Conservation (phyloP, 1,139 yeast species). For the Geotrichum restrictum region DNA sequence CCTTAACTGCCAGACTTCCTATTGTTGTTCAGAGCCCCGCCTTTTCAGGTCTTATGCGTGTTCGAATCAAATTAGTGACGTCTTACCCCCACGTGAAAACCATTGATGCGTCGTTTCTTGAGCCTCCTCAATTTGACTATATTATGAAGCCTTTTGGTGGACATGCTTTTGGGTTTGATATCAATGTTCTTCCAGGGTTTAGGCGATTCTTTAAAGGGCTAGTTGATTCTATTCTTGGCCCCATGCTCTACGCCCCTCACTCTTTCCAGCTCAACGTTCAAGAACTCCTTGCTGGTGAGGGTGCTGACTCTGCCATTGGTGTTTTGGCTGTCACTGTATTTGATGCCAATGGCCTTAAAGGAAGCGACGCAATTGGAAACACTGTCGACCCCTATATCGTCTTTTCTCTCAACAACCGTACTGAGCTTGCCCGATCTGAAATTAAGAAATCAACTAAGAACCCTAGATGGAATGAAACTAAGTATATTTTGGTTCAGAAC, state of each 20-base stretch:
- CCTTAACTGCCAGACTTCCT: slow-evolving; percentile 41
- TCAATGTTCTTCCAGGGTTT: slow-evolving; percentile 81
- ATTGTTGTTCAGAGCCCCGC: slow-evolving; percentile 46
- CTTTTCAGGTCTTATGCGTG: slow-evolving; percentile 67
- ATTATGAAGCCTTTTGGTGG: slow-evolving; percentile 72
- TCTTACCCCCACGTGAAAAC: slow-evolving; percentile 92
- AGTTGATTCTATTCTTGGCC: slow-evolving; percentile 81
- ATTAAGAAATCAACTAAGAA: slow-evolving; percentile 58
- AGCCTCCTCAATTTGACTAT: slow-evolving; percentile 85
- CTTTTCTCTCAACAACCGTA: slow-evolving; percentile 46
- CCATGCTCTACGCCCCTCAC: slow-evolving; percentile 80
- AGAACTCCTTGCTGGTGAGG: slow-evolving; percentile 82
- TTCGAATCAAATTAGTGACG: slow-evolving; percentile 83
- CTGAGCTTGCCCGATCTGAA: slow-evolving; percentile 61
- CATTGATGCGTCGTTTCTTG: slow-evolving; percentile 74
- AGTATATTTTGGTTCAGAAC: slow-evolving; percentile 64
- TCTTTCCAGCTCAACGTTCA: slow-evolving; percentile 90
- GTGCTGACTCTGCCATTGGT: slow-evolving; percentile 78
- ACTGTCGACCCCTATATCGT: slow-evolving; percentile 87
- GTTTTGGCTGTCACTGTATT: slow-evolving; percentile 67
- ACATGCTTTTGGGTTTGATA: slow-evolving; percentile 77
- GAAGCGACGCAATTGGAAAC: slow-evolving; percentile 63
- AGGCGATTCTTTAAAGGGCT: slow-evolving; percentile 75
- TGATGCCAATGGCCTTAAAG: slow-evolving; percentile 63
- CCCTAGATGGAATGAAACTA: slow-evolving; percentile 83